Evolutionary conservation across 306 rosid species (phyloP), one percentile per base, ranked within the genome.

Genomic region (Dryas alaskensis): DNA sequence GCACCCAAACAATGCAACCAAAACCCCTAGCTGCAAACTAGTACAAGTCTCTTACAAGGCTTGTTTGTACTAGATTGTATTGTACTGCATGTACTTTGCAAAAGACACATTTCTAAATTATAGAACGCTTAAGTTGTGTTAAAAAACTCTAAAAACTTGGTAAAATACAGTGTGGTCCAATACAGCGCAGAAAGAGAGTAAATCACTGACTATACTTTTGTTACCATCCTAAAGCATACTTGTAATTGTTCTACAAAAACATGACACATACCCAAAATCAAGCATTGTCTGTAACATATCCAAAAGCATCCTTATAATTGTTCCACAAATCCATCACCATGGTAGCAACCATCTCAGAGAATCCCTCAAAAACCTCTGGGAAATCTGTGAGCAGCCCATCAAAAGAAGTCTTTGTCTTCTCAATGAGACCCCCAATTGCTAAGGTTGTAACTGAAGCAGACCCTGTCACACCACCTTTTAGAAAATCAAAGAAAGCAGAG

Each of bases 231-330:
- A 31, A 31, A 31, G 37, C 37, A 31, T 31, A 31, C 37, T 31
- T 52, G 22, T 40, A 14, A 10, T 16, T 19, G 37, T 31, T 31
- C 37, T 2, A 31, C 37, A 31, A 31, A 31, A 31, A 31, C 37
- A 31, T 31, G 37, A 37, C 11, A 52, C 27, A 6, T 47, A 42
- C 3, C 37, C 37, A 31, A 31, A 31, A 31, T 83, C 82, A 78
- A 57, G 82, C 82, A 64, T 83, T 83, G 52, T 80, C 81, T 1
- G 60, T 53, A 5, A 88, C 86, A 83, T 83, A 85, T 54, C 74
- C 90, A 5, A 85, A 43, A 74, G 89, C 92, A 10, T 81, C 85
- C 76, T 58, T 81, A 55, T 11, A 86, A 59, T 74, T 85, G 14
- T 81, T 80, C 89, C 88, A 88, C 72, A 70, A 64, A 10, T 85